Evolutionary conservation across 495 filamentous ascomycete species (phyloP), one percentile per base, ranked within the genome.

Genomic region (Choiromyces venosus): DNA sequence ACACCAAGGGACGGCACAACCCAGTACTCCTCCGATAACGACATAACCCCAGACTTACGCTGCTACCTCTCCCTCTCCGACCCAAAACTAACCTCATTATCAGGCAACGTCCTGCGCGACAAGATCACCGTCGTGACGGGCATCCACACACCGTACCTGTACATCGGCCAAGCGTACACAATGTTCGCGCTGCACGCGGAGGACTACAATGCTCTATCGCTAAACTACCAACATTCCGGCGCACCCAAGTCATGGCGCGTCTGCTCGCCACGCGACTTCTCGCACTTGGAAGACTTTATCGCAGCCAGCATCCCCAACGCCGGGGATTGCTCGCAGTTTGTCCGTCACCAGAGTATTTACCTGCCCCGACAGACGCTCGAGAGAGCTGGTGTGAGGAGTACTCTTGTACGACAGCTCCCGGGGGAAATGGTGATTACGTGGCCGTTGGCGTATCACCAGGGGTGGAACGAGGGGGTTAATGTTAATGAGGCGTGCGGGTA

Each of bases 111-210:
- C 16, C 74, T 81, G 64, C 73, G 72, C 36, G 73, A 74, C 40
- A 72, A 70, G 0, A 76, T 56, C n/a, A 52, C 66, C 25, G 72
- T 66, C n/a, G 74, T 81, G 18, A 66, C 67, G 29, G 79, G 79
- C 7, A 81, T 81, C 35, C 79, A 81, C 40, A 79, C 79, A 18
- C 79, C 79, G 0, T 81, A 81, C 65, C 73, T 81, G 38, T 81
- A 81, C 42, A 75, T 81, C 42, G 79, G 79, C n/a, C 71, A 70
- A 14, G 61, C 79, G 19, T 77, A 76, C 46, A 81, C 79, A 16
- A 40, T 79, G 35, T 81, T 81, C 38, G 79, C 79, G 40, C 71
- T 81, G 18, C 79, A 81, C 19, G 70, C 77, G 46, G 79, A 81
- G 64, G 79, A 81, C 65, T 81, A 81, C 35, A 76, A 76, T 36